phyloP scores from a whole-genome alignment of 148 eudicot species.

The Chenopodium suecicum region DNA sequence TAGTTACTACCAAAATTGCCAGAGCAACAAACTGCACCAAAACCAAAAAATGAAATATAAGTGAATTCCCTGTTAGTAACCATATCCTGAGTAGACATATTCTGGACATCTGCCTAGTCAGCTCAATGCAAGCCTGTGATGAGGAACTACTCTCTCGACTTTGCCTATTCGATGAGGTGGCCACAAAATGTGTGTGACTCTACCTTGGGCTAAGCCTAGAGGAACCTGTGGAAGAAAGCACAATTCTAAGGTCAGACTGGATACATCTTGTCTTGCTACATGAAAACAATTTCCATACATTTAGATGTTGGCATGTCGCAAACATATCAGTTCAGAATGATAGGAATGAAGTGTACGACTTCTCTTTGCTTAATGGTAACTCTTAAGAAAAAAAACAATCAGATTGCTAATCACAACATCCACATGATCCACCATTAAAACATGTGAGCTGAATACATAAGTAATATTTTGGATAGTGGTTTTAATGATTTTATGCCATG shows the following conservation, averaged over 20 bases:
- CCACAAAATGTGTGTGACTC: conserved; percentile 78
- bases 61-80: background rate
- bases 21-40: conserved; percentile 10
- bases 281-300: background rate
- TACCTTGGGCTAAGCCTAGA: conserved; percentile 79
- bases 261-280: background rate
- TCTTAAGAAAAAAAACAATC: background rate
- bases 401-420: background rate
- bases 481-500: background rate
- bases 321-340: background rate
- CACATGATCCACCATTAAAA: background rate
- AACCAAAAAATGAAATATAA: background rate
- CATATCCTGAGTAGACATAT: background rate
- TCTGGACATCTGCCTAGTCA: conserved; percentile 1
- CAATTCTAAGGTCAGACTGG: conserved; percentile 2
- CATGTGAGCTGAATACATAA: background rate
- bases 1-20: background rate
- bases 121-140: conserved; percentile 34
- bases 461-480: background rate
- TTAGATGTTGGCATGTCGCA: background rate
- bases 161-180: conserved; percentile 77
- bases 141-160: conserved; percentile 46
- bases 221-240: conserved; percentile 58
- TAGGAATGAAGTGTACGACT: background rate
- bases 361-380: background rate